These are phyloP conservation scores for Geranium incanum DNA, from an alignment of 441 rosid species.

Conservation along the genomic window DNA sequence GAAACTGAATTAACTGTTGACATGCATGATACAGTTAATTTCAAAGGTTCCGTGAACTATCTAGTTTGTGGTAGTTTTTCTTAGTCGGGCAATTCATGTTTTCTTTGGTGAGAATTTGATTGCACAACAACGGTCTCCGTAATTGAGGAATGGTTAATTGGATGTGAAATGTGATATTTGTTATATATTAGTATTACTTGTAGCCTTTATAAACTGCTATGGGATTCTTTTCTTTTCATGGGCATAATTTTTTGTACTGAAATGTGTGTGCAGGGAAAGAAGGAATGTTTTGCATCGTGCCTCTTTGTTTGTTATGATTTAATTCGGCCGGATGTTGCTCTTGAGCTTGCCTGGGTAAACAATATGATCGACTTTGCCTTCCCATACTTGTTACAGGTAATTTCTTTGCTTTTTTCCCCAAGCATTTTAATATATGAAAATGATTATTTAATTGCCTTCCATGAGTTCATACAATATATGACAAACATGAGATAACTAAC, in stretches of 20 bases:
- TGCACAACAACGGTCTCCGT: too few species aligned
- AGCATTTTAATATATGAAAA: too few species aligned
- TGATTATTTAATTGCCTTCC: too few species aligned
- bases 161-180: background rate
- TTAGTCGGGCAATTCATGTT: background rate
- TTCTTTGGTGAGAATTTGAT: background rate
- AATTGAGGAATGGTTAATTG: background rate
- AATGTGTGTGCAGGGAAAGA: slow-evolving; percentile 59
- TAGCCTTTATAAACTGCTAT: too few species aligned
- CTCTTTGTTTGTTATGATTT: slow-evolving; percentile 94
- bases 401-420: background rate
- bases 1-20: background rate
- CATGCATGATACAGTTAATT: too few species aligned
- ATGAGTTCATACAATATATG: background rate
- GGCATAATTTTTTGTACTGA: background rate
- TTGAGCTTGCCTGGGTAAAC: slow-evolving; percentile 94
- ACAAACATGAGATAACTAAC: background rate
- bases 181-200: too few species aligned
- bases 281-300: slow-evolving; percentile 95
- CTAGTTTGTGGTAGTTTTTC: background rate
- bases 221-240: too few species aligned
- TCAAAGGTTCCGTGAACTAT: background rate
- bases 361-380: slow-evolving; percentile 91
- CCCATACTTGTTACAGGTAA: slow-evolving; percentile 88
- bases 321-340: slow-evolving; percentile 37